These are phyloP conservation scores for Sideroxylon spinosum DNA, from an alignment of 179 eudicot genomes.

Conservation along the genomic window DNA sequence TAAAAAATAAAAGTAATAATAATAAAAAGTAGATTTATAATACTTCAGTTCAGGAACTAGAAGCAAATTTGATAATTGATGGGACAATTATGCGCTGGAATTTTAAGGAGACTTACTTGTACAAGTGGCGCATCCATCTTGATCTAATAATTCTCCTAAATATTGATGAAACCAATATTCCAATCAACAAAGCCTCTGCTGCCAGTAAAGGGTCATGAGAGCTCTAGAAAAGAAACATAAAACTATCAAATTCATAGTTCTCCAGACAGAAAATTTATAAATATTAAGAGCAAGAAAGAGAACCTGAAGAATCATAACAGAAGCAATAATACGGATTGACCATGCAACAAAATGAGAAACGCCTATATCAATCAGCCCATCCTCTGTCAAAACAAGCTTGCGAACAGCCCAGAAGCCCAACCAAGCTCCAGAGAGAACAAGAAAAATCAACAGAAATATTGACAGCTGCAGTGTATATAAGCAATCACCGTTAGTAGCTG, in stretches of 20 bases:
- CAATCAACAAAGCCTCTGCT: conserved; percentile 52
- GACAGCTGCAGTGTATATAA: conserved; percentile 58
- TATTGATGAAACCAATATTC: conserved; percentile 43
- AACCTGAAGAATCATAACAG: conserved; percentile 84
- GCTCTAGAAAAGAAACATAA: conserved; percentile 45
- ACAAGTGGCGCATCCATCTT: conserved; percentile 37
- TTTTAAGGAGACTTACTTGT: conserved; percentile 41
- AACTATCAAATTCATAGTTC: conserved; percentile 9
- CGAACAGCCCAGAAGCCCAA: conserved; percentile 95
- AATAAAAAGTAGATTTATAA: background rate
- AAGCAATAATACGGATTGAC: conserved; percentile 74
- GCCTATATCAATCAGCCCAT: conserved; percentile 62
- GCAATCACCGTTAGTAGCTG: background rate
- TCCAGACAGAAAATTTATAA: background rate
- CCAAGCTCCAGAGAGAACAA: conserved; percentile 85
- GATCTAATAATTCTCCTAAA: conserved; percentile 39
- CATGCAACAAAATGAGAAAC: conserved; percentile 72
- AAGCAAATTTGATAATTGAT: background rate
- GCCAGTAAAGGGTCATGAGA: conserved; percentile 79
- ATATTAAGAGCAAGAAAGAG: background rate
- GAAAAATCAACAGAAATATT: conserved; percentile 49
- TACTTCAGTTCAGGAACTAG: background rate
- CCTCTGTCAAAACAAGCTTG: conserved; percentile 69
- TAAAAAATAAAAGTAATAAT: background rate
- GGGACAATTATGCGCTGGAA: background rate